Conservation (phyloP, 2,329 filamentous ascomycete genomes). For the Exophiala phaeomuriformis region DNA sequence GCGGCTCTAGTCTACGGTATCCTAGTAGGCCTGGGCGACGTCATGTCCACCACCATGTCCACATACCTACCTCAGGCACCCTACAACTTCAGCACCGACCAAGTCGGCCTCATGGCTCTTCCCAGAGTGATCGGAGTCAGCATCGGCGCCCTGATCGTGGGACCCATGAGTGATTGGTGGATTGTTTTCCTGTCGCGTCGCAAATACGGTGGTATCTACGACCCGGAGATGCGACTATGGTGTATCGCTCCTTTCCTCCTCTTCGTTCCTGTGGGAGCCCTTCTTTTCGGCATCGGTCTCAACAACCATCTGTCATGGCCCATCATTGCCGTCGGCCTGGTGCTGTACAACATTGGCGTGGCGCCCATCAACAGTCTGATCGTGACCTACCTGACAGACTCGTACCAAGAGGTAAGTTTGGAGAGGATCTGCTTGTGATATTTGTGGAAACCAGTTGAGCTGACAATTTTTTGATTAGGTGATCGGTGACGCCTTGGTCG, state of each 20-base stretch:
- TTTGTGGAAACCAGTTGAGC: background rate
- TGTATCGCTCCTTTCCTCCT: slow-evolving; percentile 10
- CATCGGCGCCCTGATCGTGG: slow-evolving; percentile 37
- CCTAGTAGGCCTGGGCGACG: slow-evolving; percentile 35
- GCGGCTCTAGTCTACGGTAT: slow-evolving; percentile 37
- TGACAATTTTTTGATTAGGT: background rate
- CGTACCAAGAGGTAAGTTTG: slow-evolving; percentile 28
- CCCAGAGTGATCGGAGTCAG: slow-evolving; percentile 36
- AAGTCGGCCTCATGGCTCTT: slow-evolving; percentile 31
- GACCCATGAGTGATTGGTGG: slow-evolving; percentile 35
- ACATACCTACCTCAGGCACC: slow-evolving; percentile 34
- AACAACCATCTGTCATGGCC: slow-evolving; percentile 28
- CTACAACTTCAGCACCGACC: slow-evolving; percentile 30
- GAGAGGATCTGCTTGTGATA: background rate
- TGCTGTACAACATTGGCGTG: slow-evolving; percentile 18
- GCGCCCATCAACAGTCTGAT: slow-evolving; percentile 23
- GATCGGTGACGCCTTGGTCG: slow-evolving; percentile 3
- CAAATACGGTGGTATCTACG: slow-evolving; percentile 43
- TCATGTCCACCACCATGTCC: slow-evolving; percentile 43
- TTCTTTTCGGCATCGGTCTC: slow-evolving; percentile 37
- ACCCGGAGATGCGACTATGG: slow-evolving; percentile 46
- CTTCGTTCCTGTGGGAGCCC: slow-evolving; percentile 31
- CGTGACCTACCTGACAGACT: slow-evolving; percentile 29
- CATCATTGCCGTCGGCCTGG: slow-evolving; percentile 26
- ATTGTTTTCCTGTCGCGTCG: slow-evolving; percentile 36